A percentile compares a stretch with the other conserved stretches of the same genome.
phyloP scores from a whole-genome alignment of 108 stramenopile genomes.

The Skeletonema tropicum region DNA sequence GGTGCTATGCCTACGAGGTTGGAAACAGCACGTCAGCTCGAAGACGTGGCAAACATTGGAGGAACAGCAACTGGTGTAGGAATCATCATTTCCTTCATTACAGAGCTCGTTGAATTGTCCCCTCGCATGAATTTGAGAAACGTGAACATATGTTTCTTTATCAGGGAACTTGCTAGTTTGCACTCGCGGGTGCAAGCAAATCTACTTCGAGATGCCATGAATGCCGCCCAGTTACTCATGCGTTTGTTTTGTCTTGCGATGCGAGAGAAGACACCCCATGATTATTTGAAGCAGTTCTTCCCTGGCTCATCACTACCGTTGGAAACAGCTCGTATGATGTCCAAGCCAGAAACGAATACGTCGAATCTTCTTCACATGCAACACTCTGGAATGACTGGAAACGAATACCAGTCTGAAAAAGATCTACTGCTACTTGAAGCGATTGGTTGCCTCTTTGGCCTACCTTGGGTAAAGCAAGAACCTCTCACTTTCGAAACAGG shows the following conservation, averaged over 20 bases:
- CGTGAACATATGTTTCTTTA: constrained; percentile 70
- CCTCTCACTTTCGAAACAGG: constrained; percentile 64
- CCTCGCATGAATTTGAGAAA: constrained; percentile 66
- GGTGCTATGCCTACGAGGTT: constrained; percentile 50
- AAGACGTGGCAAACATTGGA: constrained; percentile 46
- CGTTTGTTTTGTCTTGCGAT: constrained; percentile 69
- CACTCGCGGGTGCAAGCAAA: constrained; percentile 41
- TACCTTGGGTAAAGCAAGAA: constrained; percentile 54
- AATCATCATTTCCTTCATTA: constrained; percentile 67
- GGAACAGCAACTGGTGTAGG: constrained; percentile 64
- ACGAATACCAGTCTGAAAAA: constrained; percentile 9
- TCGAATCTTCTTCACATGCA: constrained; percentile 63
- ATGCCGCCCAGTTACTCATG: constrained; percentile 69
- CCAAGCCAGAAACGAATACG: constrained; percentile 55
- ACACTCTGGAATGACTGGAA: constrained; percentile 38
- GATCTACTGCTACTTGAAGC: constrained; percentile 64
- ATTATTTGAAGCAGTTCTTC: constrained; percentile 50
- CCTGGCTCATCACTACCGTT: constrained; percentile 69
- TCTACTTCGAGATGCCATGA: constrained; percentile 65
- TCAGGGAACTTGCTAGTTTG: constrained; percentile 66
- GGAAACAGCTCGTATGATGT: constrained; percentile 66
- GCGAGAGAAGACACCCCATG: constrained; percentile 60
- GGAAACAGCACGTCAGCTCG: constrained; percentile 18
- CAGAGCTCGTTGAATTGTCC: constrained; percentile 63
- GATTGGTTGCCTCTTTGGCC: constrained; percentile 64